Evolutionary conservation across 805 yeast genomes (phyloP), one percentile per base, ranked within the genome.

Genomic region (Hanseniaspora hatyaiensis): DNA sequence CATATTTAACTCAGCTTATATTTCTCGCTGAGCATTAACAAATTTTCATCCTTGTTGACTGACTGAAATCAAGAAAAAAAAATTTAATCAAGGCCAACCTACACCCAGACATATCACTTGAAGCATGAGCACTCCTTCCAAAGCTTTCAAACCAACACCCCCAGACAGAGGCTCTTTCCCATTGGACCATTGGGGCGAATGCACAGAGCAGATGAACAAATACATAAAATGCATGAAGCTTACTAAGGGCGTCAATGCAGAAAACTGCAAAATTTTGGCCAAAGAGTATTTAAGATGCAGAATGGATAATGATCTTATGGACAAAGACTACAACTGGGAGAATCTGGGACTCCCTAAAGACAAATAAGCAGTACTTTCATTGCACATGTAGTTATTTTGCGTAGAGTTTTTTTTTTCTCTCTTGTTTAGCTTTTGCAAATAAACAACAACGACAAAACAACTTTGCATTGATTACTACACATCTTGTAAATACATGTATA

Each of bases 111-210:
- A n/a, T n/a, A n/a, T n/a, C n/a, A n/a, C n/a, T n/a, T n/a, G n/a
- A n/a, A n/a, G n/a, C n/a, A 45, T 45, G 49, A 45, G 49, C 31
- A 38, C 49, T 13, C 49, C 49, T 30, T 30, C 49, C 40, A 60
- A 65, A 34, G 65, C 70, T 34, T 72, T 81, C 69, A 69, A 77
- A 12, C 95, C 96, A 8, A 81, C 89, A 0, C 95, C 98, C 19
- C 98, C 98, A 2, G 95, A 89, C 54, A 69, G 96, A 54, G 98
- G 98, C 0, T 85, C 97, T 0, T 89, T 89, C 63, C 98, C 97
- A 0, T 67, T 89, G 38, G 98, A 89, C 59, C 98, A 89, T 59
- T 79, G 75, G 51, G 74, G 73, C 6, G 97, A 92, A 53, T 89
- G 97, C 59, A 75, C 78, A 19, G 69, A 70, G 19, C 74, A 77